Base-by-base conservation (phyloP, 1,139 yeast species). In the Trichomonascaceae sp. region DNA sequence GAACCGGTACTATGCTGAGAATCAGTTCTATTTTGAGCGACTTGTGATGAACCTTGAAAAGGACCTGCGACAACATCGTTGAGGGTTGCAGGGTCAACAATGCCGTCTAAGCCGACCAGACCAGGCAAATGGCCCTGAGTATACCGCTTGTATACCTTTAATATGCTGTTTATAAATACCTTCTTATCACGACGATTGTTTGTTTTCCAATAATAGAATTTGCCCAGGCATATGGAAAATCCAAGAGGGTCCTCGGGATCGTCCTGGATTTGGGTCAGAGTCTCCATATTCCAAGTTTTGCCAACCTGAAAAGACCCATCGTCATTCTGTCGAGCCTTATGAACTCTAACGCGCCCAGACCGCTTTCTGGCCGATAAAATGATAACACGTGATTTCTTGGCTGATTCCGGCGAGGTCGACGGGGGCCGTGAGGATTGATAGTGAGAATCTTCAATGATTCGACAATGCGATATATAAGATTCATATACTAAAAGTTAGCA, bases 221-320 rank as follows among this genome's bases (percentile, higher is more conserved):
- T 90, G 49, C 87, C 87, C 64, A 93, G 74, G 36, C 76, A 75
- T 58, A 87, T 74, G 1, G 80, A 65, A 59, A 91, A 77, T 1
- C 74, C 72, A 5, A 59, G 53, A 5, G 63, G 61, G 22, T 60
- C 60, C n/a, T 55, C 27, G 73, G 80, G 74, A 57, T 83, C 86
- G 55, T 81, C 76, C 48, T 83, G 82, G 5, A 91, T 71, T 43
- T 70, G 70, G 13, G 76, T 71, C 60, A 93, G 73, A 61, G 88
- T 96, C 57, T 82, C 88, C 64, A 93, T 72, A 59, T 84, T 85
- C 99, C 99, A 93, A 4, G 96, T 85, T 64, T 96, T 80, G 43
- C 99, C 99, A 53, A 93, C 87, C 69, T 91, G 98, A 64, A 87
- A 84, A 2, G 83, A 70, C 2, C 87, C 89, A 57, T 83, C 83